Percentiles rank a stretch among this genome's conserved stretches.
Conservation (phyloP, 78 protist species). For the Dictyostelium citrinum region DNA sequence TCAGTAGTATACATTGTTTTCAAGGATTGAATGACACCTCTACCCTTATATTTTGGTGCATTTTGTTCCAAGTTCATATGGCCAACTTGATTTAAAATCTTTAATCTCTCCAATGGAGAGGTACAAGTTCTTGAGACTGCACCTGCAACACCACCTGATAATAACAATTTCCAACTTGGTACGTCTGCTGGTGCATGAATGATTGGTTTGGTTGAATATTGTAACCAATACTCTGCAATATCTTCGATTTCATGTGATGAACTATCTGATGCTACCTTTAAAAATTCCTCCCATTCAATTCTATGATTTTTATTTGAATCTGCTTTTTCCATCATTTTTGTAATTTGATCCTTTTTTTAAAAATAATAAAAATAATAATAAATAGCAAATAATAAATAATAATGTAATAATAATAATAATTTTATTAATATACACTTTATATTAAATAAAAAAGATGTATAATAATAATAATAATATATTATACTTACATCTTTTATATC, state of each 20-base stretch:
- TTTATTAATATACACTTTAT: too few relatives aligned
- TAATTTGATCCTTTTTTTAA: constrained; percentile 47
- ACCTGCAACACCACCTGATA: constrained; percentile 94
- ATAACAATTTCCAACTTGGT: constrained; percentile 71
- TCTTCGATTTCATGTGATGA: constrained; percentile 44
- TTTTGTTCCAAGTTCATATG: constrained; percentile 23
- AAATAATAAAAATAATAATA: not conserved
- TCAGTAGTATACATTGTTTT: constrained; percentile 37
- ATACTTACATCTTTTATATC: constrained; percentile 43
- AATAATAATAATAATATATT: not conserved
- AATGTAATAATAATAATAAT: not conserved
- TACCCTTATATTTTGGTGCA: constrained; percentile 29
- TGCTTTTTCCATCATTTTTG: constrained; percentile 66
- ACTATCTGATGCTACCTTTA: not conserved
- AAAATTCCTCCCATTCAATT: constrained; percentile 66
- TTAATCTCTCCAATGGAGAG: constrained; percentile 92
- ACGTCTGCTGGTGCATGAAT: constrained; percentile 29
- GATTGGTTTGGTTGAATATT: constrained; percentile 38
- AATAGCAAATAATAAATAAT: not conserved
- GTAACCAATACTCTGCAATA: constrained; percentile 72
- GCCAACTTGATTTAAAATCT: constrained; percentile 88
- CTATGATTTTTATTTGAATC: constrained; percentile 62
- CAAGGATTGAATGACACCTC: constrained; percentile 34
- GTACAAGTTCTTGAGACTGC: constrained; percentile 91
- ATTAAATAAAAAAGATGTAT: not conserved